Evolutionary conservation across 2,329 filamentous ascomycete genomes (phyloP).

Genomic region (Aspergillus unguis): DNA sequence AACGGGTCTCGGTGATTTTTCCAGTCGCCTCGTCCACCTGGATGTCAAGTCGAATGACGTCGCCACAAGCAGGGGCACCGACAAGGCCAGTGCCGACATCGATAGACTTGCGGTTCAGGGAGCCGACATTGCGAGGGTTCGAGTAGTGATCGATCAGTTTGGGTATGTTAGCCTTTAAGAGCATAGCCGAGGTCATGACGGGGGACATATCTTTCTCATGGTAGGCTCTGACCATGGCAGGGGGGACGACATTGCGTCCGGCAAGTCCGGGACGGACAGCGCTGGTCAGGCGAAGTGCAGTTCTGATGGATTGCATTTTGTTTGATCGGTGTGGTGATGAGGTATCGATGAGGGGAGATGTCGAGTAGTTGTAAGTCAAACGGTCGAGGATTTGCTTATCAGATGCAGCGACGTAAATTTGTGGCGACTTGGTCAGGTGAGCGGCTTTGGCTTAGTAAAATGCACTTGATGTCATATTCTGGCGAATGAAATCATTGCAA

Average conservation of each 20-base stretch:
- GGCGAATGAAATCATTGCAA: conserved; percentile 4
- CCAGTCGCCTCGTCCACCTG: conserved; percentile 83
- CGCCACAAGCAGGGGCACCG: conserved; percentile 82
- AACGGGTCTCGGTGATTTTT: conserved; percentile 90
- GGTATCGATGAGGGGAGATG: neutral
- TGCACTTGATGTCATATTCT: neutral
- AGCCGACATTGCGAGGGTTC: conserved; percentile 64
- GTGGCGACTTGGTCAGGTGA: conserved; percentile 14
- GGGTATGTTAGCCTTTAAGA: conserved; percentile 13
- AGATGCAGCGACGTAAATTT: conserved; percentile 9
- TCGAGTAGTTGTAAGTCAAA: neutral
- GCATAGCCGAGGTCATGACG: conserved; percentile 1
- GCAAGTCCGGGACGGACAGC: conserved; percentile 8
- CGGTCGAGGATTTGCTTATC: conserved; percentile 13
- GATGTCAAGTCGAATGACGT: conserved; percentile 94
- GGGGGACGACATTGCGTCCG: conserved; percentile 10
- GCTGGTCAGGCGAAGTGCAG: conserved; percentile 9
- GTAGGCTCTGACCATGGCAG: conserved; percentile 38
- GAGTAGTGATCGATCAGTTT: conserved; percentile 76
- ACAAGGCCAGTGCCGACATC: conserved; percentile 91
- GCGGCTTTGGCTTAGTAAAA: neutral
- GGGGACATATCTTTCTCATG: conserved; percentile 63
- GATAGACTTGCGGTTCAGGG: conserved; percentile 71
- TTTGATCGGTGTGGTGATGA: neutral
- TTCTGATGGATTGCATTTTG: conserved; percentile 14